Percentiles rank a stretch among this genome's conserved stretches.
Conservation (phyloP, 2,329 filamentous ascomycete genomes). For the Apiospora phragmitis region DNA sequence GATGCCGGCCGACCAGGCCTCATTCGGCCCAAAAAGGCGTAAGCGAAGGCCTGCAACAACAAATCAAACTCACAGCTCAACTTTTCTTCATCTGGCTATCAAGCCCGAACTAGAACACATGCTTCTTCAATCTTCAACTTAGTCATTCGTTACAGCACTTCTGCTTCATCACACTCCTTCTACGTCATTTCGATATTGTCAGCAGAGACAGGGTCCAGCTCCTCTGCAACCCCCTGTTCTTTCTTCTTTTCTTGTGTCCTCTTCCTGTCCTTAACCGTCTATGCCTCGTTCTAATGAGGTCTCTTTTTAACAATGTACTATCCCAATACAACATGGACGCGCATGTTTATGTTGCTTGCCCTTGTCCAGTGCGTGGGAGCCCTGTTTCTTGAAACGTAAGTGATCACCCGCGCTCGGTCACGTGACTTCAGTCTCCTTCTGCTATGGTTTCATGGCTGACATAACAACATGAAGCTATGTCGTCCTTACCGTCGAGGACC, state of each 20-base stretch:
- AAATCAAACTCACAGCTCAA: neutral
- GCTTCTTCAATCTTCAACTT: neutral
- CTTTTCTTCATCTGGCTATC: neutral
- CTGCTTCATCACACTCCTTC: neutral
- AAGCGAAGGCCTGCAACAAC: neutral
- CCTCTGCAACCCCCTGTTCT: neutral
- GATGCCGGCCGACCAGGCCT: neutral
- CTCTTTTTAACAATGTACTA: neutral
- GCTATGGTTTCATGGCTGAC: neutral
- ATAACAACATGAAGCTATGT: neutral
- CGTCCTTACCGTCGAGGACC: neutral
- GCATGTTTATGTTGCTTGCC: neutral
- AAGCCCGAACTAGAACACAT: neutral
- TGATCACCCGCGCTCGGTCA: neutral
- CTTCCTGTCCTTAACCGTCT: too few relatives aligned
- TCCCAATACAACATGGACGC: neutral
- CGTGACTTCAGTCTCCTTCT: neutral
- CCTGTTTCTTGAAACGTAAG: neutral
- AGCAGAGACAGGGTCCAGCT: neutral
- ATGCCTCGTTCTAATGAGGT: neutral
- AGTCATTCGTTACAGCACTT: neutral
- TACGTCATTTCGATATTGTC: neutral
- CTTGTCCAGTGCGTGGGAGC: neutral
- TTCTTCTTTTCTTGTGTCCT: neutral
- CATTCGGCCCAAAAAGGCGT: neutral